Conservation (phyloP, 1,284 basidiomycete genomes). For the Veloboletus limbatus region DNA sequence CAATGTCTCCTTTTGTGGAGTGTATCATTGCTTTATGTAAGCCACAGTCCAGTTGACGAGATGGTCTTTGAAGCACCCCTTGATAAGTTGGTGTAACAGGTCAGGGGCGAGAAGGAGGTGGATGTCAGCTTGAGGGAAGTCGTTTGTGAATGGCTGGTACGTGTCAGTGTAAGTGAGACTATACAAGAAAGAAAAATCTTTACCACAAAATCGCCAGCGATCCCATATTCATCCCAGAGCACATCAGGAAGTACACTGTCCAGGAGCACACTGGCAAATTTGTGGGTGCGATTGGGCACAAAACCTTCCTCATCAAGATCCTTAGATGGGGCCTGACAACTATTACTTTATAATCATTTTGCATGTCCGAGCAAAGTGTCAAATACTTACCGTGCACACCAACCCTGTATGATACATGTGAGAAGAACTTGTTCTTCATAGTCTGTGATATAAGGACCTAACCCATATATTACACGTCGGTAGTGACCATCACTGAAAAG, state of each 20-base stretch:
- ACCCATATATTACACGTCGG: background rate
- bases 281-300: too few species aligned
- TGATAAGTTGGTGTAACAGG: slow-evolving; percentile 3
- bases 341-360: too few species aligned
- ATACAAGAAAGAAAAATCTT: background rate
- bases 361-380: too few species aligned
- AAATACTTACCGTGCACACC: too few species aligned
- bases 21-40: too few species aligned
- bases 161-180: too few species aligned
- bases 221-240: slow-evolving; percentile 2
- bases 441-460: slow-evolving; percentile 6
- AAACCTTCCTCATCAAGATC: background rate
- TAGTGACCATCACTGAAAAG: background rate
- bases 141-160: slow-evolving; percentile 4
- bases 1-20: too few species aligned
- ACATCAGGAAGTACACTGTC: too few species aligned
- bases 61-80: background rate
- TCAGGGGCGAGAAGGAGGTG: background rate
- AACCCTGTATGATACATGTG: background rate
- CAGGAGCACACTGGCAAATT: too few species aligned
- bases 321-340: too few species aligned
- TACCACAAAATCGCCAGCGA: background rate
- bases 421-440: slow-evolving; percentile 6
- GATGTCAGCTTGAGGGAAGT: slow-evolving; percentile 1
- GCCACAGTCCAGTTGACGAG: background rate